These are phyloP conservation scores for Epichloe sibirici DNA, from an alignment of 2,329 filamentous ascomycete genomes.

Conservation along the genomic window DNA sequence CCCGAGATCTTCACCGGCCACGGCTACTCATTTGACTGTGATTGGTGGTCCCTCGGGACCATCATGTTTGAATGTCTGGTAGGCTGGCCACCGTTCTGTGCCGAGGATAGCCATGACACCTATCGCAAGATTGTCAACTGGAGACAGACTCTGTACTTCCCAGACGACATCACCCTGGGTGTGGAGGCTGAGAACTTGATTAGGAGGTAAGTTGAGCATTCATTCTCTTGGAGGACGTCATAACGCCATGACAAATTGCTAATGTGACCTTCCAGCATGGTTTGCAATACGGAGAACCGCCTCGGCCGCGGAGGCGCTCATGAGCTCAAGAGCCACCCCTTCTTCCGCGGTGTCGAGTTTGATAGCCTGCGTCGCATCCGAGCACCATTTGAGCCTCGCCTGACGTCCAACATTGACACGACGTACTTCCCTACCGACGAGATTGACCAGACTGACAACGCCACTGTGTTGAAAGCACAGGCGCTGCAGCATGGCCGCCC, in stretches of 20 bases:
- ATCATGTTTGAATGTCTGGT: constrained; percentile 99
- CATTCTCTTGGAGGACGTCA: not conserved
- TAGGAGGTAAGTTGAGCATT: constrained; percentile 52
- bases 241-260: not conserved
- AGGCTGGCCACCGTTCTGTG: constrained; percentile 97
- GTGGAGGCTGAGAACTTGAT: constrained; percentile 86
- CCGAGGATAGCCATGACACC: constrained; percentile 92
- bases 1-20: constrained; percentile 96
- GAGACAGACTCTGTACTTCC: constrained; percentile 91
- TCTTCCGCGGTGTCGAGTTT: constrained; percentile 96
- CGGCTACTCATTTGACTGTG: constrained; percentile 91
- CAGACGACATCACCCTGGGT: constrained; percentile 82
- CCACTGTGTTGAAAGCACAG: constrained; percentile 73
- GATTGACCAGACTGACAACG: constrained; percentile 92
- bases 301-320: constrained; percentile 76
- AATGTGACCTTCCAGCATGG: constrained; percentile 49
- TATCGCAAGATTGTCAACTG: constrained; percentile 99
- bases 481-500: constrained; percentile 55
- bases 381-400: constrained; percentile 88
- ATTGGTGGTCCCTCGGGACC: constrained; percentile 98
- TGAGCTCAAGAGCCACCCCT: constrained; percentile 87
- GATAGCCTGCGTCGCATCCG: constrained; percentile 84
- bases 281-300: constrained; percentile 88
- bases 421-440: constrained; percentile 99
- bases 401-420: constrained; percentile 88